Evolutionary conservation across 768 basidiomycete genomes (phyloP).

Genomic region (Leccinum barrowsii): DNA sequence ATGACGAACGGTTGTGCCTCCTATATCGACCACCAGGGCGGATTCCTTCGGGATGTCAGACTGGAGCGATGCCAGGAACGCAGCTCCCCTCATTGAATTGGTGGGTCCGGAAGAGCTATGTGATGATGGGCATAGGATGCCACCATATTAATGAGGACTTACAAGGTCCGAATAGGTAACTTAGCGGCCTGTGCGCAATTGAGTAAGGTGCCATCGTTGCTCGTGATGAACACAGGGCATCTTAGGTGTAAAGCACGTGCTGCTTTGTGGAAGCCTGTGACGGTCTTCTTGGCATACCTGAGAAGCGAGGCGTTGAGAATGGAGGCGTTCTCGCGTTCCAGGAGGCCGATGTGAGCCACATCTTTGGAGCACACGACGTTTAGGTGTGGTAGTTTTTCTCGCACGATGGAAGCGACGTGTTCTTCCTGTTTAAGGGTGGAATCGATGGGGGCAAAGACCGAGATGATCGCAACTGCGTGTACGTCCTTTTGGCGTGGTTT

Average conservation of each 20-base stretch:
- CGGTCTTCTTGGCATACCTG: slow-evolving; percentile 53
- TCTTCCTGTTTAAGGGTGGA: slow-evolving; percentile 44
- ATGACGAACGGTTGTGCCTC: slow-evolving; percentile 50
- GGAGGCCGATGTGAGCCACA: slow-evolving; percentile 55
- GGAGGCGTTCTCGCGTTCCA: slow-evolving; percentile 65
- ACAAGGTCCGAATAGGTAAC: slow-evolving; percentile 60
- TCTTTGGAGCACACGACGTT: slow-evolving; percentile 54
- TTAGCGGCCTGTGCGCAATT: slow-evolving; percentile 46
- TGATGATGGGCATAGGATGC: slow-evolving; percentile 4
- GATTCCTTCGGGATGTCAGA: slow-evolving; percentile 32
- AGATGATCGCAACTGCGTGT: slow-evolving; percentile 40
- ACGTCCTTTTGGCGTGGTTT: slow-evolving; percentile 16
- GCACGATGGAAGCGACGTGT: slow-evolving; percentile 40
- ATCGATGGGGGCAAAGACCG: slow-evolving; percentile 50
- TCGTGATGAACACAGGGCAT: slow-evolving; percentile 55
- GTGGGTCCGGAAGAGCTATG: slow-evolving; percentile 51
- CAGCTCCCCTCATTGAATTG: slow-evolving; percentile 69
- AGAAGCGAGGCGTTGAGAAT: slow-evolving; percentile 67
- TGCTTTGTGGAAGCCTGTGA: slow-evolving; percentile 50
- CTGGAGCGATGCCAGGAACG: slow-evolving; percentile 49
- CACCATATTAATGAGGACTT: slow-evolving; percentile 19
- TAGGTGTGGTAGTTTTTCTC: slow-evolving; percentile 35
- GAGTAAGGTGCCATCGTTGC: slow-evolving; percentile 57
- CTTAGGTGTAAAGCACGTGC: slow-evolving; percentile 43
- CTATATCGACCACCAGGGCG: slow-evolving; percentile 58